phyloP scores from a whole-genome alignment of 2,329 filamentous ascomycete species.

The Fonsecaea multimorphosa region DNA sequence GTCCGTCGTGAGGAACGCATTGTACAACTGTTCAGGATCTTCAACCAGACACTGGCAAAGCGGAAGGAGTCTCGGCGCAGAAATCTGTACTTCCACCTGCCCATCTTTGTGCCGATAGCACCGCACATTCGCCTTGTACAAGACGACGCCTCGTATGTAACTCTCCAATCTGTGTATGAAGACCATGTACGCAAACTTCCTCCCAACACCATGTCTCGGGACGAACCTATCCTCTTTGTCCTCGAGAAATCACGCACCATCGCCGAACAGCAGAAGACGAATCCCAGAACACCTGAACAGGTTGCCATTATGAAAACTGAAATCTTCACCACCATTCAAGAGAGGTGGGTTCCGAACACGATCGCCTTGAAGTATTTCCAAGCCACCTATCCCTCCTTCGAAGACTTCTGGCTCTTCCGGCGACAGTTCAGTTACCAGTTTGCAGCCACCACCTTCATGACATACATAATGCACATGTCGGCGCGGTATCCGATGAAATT shows the following conservation, averaged over 20 bases:
- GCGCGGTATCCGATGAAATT: constrained; percentile 96
- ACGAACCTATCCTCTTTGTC: constrained; percentile 91
- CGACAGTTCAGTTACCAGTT: constrained; percentile 96
- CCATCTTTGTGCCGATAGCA: constrained; percentile 92
- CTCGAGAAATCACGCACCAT: constrained; percentile 90
- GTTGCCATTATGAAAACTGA: constrained; percentile 77
- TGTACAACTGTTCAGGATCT: constrained; percentile 93
- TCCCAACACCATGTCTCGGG: constrained; percentile 74
- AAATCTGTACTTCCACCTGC: constrained; percentile 94
- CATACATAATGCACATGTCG: constrained; percentile 96
- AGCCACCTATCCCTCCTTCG: constrained; percentile 81
- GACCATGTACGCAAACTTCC: constrained; percentile 79
- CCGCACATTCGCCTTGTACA: constrained; percentile 94
- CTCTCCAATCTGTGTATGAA: constrained; percentile 92
- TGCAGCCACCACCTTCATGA: constrained; percentile 95
- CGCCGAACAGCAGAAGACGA: constrained; percentile 67
- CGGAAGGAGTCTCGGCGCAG: constrained; percentile 93
- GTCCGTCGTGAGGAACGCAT: constrained; percentile 94
- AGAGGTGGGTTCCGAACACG: constrained; percentile 85
- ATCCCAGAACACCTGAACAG: constrained; percentile 64
- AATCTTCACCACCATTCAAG: constrained; percentile 92
- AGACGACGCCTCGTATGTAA: constrained; percentile 93
- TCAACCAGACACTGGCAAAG: constrained; percentile 89
- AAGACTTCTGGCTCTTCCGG: constrained; percentile 98
- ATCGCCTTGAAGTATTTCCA: constrained; percentile 90